Evolutionary conservation across 202 grass and related monocot species (phyloP).

Genomic region (Bolboschoenoplectus hybrid): DNA sequence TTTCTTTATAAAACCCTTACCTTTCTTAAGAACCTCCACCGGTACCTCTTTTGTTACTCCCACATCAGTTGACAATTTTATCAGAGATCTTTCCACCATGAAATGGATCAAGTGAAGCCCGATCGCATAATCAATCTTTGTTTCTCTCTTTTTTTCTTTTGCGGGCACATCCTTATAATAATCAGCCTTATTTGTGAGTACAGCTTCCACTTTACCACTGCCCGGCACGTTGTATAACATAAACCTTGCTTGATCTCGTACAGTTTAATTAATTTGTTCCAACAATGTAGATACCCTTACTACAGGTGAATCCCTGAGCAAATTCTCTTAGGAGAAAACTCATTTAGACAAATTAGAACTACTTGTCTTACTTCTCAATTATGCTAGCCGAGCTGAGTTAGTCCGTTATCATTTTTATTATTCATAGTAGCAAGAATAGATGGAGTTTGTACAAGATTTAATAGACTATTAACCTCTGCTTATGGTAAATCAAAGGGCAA

Average conservation of each 20-base stretch:
- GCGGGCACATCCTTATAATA: neutral
- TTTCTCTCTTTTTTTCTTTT: neutral
- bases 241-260: neutral
- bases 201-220: neutral
- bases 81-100: neutral
- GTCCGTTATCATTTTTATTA: no score
- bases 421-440: no score
- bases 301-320: neutral
- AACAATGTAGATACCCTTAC: neutral
- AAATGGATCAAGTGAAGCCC: neutral
- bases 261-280: neutral
- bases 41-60: neutral
- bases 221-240: neutral
- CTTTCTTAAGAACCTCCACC: neutral
- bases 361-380: no score
- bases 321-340: no score
- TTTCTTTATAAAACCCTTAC: no score
- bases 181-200: neutral
- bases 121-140: neutral
- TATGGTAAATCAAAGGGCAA: no score
- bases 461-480: no score
- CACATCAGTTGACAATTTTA: neutral
- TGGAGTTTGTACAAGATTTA: no score
- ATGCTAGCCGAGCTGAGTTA: no score
- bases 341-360: no score